Percentiles rank a stretch among this genome's conserved stretches.
Conservation (phyloP, 257 asterid species). For the Cruciata laevipes region DNA sequence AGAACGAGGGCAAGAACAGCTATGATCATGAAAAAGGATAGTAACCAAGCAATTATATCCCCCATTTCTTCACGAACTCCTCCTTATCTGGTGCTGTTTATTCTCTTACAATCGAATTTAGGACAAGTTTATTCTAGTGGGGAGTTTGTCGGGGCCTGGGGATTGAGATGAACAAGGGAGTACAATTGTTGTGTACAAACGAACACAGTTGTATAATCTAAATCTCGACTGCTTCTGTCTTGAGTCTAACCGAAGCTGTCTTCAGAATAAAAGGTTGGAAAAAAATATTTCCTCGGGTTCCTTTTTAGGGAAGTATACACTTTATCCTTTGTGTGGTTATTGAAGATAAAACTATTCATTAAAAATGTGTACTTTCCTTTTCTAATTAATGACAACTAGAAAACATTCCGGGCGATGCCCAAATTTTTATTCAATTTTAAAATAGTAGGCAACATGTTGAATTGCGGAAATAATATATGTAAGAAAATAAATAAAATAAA, state of each 20-base stretch:
- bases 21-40: slow-evolving; percentile 58
- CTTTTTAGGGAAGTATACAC: no score
- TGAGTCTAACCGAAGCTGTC: neutral
- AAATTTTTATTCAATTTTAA: no score
- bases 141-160: neutral
- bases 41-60: slow-evolving; percentile 64
- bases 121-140: neutral
- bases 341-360: no score
- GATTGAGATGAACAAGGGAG: neutral
- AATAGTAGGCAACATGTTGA: no score
- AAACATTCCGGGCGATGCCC: no score
- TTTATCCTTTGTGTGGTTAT: no score
- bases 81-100: neutral
- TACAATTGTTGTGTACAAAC: neutral
- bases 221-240: neutral
- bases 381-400: no score
- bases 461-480: no score
- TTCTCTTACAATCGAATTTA: neutral
- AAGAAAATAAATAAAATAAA: no score
- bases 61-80: slow-evolving; percentile 28
- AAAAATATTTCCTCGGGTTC: no score
- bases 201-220: neutral
- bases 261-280: neutral
- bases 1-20: slow-evolving; percentile 49
- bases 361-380: no score